Base-by-base conservation (phyloP, 2,329 filamentous ascomycete genomes). In the Fusarium sp. region DNA sequence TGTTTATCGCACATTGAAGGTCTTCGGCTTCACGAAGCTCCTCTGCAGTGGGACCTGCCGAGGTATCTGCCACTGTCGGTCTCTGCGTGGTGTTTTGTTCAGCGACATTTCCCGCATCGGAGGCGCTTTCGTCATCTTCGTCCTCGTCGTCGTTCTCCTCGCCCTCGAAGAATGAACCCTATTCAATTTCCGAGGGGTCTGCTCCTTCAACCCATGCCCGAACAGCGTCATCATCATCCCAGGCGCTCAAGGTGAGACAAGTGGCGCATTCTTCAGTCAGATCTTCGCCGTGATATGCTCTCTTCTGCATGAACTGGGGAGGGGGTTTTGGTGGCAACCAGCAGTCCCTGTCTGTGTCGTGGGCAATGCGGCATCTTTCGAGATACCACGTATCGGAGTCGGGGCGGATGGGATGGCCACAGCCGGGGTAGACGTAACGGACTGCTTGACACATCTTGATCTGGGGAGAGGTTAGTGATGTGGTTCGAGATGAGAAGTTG, bases 361-460 rank as follows among this genome's bases (percentile, higher is more conserved):
- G 8, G 2, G 77, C 77, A 17, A 35, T 32, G 6, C 6, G 20
- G 27, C 78, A 80, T 43, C 35, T 63, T 27, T 77, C 73, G 10
- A 76, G 30, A 4, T 25, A 38, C 69, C 67, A 78, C 11, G 68
- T 15, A 6, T 58, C 11, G 10, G 61, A 47, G 3, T 40, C 4
- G 10, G 66, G 63, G 5, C 66, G 38, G 17, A 80, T 22, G 3
- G 65, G 63, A 40, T 80, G 78, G 2, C 73, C 64, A 57, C 78
- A 80, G n/a, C 30, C n/a, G 6, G 71, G 72, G 45, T 79, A 71
- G 14, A 73, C 61, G 63, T 79, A 80, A 20, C 69, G 65, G 40
- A 78, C 33, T 1, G 74, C 65, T 22, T 70, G 68, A 47, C 78
- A 80, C 77, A 80, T 80, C 3, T 9, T 63, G 35, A 22, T 25